These are phyloP conservation scores for Cunninghamia lanceolata DNA, from an alignment of 75 land plant genomes.

Conservation along the genomic window DNA sequence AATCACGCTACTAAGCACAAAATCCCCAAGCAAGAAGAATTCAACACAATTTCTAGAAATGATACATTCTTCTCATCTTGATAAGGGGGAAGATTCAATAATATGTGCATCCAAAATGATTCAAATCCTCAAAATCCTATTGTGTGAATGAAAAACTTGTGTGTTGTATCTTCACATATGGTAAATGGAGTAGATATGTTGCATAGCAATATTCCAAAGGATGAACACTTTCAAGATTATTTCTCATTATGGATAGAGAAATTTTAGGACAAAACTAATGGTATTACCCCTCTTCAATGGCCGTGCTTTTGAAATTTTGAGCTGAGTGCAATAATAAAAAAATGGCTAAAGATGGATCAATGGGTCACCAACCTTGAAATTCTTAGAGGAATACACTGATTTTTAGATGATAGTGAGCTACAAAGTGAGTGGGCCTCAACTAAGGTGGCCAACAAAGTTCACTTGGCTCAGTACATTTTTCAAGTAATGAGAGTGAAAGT, in stretches of 20 bases:
- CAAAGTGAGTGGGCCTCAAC: constrained; percentile 87
- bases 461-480: constrained; percentile 66
- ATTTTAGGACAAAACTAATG: constrained; percentile 97
- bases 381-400: constrained; percentile 63
- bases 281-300: constrained; percentile 96
- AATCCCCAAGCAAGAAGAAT: too few relatives aligned
- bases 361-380: constrained; percentile 87
- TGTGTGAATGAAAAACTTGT: constrained; percentile 89
- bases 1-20: too few relatives aligned
- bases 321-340: constrained; percentile 79
- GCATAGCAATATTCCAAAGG: constrained; percentile 78
- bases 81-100: constrained; percentile 51
- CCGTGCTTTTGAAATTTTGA: constrained; percentile 86
- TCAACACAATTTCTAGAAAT: constrained; percentile 51
- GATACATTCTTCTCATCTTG: constrained; percentile 34
- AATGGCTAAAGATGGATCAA: constrained; percentile 83
- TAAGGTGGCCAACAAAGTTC: constrained; percentile 75
- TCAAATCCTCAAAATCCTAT: constrained; percentile 78
- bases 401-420: constrained; percentile 67
- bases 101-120: constrained; percentile 59
- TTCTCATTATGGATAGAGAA: constrained; percentile 89
- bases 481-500: constrained; percentile 64
- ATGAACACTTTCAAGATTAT: constrained; percentile 84
- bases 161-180: constrained; percentile 83
- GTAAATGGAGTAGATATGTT: constrained; percentile 98